These are phyloP conservation scores for Raphanus raphanistrum DNA, from an alignment of 345 rosid species.

Conservation along the genomic window DNA sequence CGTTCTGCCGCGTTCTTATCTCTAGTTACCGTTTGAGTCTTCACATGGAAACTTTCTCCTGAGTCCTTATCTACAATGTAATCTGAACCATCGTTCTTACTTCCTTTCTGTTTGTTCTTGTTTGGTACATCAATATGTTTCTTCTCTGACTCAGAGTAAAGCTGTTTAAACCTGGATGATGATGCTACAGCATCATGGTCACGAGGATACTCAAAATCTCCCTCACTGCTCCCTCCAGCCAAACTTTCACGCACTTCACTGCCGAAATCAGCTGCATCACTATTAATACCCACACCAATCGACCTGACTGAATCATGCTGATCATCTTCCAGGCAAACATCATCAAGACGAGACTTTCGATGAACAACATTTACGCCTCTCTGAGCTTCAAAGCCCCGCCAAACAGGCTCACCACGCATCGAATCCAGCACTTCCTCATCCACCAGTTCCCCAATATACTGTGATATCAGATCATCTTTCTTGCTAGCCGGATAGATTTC, in stretches of 20 bases:
- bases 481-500: slow-evolving; percentile 62
- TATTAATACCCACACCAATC: slow-evolving; percentile 92
- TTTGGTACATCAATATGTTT: slow-evolving; percentile 50
- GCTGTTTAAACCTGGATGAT: slow-evolving; percentile 51
- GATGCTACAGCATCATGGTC: slow-evolving; percentile 58
- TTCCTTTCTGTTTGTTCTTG: slow-evolving; percentile 49
- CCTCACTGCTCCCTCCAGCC: slow-evolving; percentile 92
- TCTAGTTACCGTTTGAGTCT: slow-evolving; percentile 46
- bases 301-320: slow-evolving; percentile 95
- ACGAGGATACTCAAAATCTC: slow-evolving; percentile 71
- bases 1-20: slow-evolving; percentile 51
- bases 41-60: slow-evolving; percentile 44
- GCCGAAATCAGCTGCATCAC: slow-evolving; percentile 93
- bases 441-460: slow-evolving; percentile 84
- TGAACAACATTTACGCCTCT: slow-evolving; percentile 51
- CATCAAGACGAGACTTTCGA: slow-evolving; percentile 62
- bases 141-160: slow-evolving; percentile 53
- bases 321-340: slow-evolving; percentile 75
- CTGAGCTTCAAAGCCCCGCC: slow-evolving; percentile 93
- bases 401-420: slow-evolving; percentile 84
- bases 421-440: slow-evolving; percentile 78
- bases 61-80: slow-evolving; percentile 53
- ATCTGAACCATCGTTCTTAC: slow-evolving; percentile 47
- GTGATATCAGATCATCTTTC: slow-evolving; percentile 65
- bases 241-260: slow-evolving; percentile 88